Evolutionary conservation across 2,329 filamentous ascomycete genomes (phyloP), one percentile per base, ranked within the genome.

Genomic region (Lachnum nothofagi): DNA sequence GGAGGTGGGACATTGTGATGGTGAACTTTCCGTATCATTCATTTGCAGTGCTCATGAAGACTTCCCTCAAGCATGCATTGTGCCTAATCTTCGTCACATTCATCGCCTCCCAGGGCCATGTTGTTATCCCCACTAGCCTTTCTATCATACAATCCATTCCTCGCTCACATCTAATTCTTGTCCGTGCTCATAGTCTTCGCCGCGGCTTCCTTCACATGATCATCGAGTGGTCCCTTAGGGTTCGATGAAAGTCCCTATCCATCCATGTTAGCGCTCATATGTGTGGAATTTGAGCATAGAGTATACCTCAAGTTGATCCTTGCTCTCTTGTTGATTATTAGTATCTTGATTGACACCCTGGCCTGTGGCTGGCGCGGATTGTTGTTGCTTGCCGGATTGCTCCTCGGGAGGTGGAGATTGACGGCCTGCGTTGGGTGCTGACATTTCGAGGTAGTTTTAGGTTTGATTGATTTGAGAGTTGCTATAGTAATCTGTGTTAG

Each of bases 331-430:
- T 68, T 81, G 77, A 41, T 69, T 67, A 55, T 75, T 63, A 9
- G 74, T 66, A n/a, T 64, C 72, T 38, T 80, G 72, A 55, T 82
- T 71, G 60, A 77, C 72, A 41, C 78, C 77, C 59, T 82, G 75
- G 48, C 81, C 79, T 0, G 73, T 70, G n/a, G 68, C 78, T 2
- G 81, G 74, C 10, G 77, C 64, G 6, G 78, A 79, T 55, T 79
- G 71, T 50, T 80, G 69, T 71, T 93, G 88, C 47, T 73, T 69
- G 51, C 79, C 83, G 31, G 75, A 71, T 70, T 88, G 86, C 58
- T 67, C 65, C 71, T 87, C 82, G 23, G 87, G 86, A 44, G 82
- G 72, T 54, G 89, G 90, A 25, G 89, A 95, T 70, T 95, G 79
- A 64, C 83, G 83, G 67, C 87, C 86, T 69, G 78, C 69, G 63